These are phyloP conservation scores for Lactarius hatsudake DNA, from an alignment of 768 basidiomycete species.

Conservation along the genomic window DNA sequence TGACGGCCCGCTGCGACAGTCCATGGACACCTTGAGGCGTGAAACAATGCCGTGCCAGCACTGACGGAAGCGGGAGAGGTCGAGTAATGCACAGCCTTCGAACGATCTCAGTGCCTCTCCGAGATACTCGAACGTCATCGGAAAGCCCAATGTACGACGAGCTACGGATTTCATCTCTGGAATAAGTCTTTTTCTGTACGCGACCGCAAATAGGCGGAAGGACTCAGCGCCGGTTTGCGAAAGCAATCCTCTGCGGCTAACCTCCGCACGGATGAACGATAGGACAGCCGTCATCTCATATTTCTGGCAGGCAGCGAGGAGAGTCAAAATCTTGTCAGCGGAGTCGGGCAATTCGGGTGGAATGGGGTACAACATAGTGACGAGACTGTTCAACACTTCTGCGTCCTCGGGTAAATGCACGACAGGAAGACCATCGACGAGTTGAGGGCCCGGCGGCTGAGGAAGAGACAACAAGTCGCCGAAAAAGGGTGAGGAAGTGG, in stretches of 20 bases:
- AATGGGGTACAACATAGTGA: slow-evolving; percentile 8
- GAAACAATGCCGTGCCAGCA: background rate
- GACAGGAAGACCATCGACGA: background rate
- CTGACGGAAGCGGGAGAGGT: background rate
- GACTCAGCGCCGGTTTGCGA: background rate
- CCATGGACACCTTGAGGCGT: background rate
- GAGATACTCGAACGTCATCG: background rate
- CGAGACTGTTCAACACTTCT: slow-evolving; percentile 8
- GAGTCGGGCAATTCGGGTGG: background rate
- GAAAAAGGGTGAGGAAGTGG: background rate
- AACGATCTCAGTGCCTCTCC: slow-evolving; percentile 23
- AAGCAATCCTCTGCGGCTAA: background rate
- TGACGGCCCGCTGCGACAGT: background rate
- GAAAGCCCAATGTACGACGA: background rate
- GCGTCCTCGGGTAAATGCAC: background rate
- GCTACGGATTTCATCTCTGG: slow-evolving; percentile 1
- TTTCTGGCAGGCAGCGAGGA: slow-evolving; percentile 11
- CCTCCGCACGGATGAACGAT: background rate
- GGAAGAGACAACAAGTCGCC: slow-evolving; percentile 7
- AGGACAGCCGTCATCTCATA: slow-evolving; percentile 10
- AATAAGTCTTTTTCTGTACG: background rate
- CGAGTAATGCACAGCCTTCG: background rate
- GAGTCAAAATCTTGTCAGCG: background rate
- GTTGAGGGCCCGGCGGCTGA: background rate
- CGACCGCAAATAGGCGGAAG: slow-evolving; percentile 9